Evolutionary conservation across 1,284 basidiomycete species (phyloP).

Genomic region (Psilocybe mexicana): DNA sequence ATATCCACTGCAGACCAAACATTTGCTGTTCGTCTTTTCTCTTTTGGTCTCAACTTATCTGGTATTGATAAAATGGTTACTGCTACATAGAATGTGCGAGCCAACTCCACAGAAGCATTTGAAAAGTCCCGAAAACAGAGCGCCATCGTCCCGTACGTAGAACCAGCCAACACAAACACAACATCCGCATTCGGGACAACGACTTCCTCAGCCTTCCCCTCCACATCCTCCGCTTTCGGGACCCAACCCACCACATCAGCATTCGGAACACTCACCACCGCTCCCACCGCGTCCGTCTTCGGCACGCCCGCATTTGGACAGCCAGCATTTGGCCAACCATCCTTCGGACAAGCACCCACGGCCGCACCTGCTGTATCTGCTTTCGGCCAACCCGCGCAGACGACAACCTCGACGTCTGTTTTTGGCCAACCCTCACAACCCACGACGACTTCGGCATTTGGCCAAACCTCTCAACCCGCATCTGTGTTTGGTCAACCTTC

Average conservation of each 20-base stretch:
- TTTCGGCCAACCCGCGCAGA: slow-evolving; percentile 28
- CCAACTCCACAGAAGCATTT: slow-evolving; percentile 49
- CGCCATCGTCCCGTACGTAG: slow-evolving; percentile 14
- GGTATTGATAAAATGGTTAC: neutral
- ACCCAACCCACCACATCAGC: slow-evolving; percentile 17
- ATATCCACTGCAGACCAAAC: slow-evolving; percentile 41
- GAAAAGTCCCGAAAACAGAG: slow-evolving; percentile 52
- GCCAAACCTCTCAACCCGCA: slow-evolving; percentile 29
- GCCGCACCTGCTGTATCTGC: slow-evolving; percentile 20
- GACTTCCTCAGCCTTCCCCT: slow-evolving; percentile 12
- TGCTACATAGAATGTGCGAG: slow-evolving; percentile 42
- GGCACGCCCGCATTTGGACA: slow-evolving; percentile 29
- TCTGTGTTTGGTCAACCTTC: slow-evolving; percentile 24
- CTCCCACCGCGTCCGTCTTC: slow-evolving; percentile 5
- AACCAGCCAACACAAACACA: neutral
- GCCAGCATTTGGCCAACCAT: slow-evolving; percentile 33
- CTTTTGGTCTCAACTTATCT: neutral
- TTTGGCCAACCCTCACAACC: slow-evolving; percentile 46
- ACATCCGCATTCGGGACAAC: neutral
- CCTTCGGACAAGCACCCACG: neutral
- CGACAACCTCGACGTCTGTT: slow-evolving; percentile 35
- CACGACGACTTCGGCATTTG: slow-evolving; percentile 41
- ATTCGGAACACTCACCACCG: slow-evolving; percentile 7
- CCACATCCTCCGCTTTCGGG: slow-evolving; percentile 32
- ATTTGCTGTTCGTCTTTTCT: slow-evolving; percentile 28